Conservation (phyloP, 1,284 basidiomycete genomes). For the Papiliotrema laurentii region DNA sequence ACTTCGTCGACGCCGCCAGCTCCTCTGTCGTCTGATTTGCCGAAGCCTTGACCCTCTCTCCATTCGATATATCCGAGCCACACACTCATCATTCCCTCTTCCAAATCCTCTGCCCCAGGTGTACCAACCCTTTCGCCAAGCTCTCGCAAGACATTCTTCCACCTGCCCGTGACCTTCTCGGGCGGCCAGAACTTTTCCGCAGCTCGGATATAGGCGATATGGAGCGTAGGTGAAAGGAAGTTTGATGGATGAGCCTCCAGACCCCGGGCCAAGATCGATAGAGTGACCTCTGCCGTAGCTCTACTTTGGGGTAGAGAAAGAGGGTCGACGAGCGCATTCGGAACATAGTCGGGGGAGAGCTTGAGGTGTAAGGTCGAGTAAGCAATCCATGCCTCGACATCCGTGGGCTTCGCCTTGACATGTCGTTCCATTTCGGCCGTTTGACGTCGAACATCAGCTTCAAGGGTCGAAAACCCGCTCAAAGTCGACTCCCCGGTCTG, state of each 20-base stretch:
- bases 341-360: conserved; percentile 11
- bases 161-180: conserved; percentile 34
- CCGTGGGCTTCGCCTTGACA: conserved; percentile 21
- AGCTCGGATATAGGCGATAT: conserved; percentile 37
- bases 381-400: conserved; percentile 36
- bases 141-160: conserved; percentile 37
- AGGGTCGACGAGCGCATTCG: conserved; percentile 6
- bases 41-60: conserved; percentile 42
- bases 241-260: conserved; percentile 28
- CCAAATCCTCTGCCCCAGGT: conserved; percentile 4
- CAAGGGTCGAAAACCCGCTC: conserved; percentile 25
- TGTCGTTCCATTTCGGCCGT: conserved; percentile 33
- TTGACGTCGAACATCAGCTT: conserved; percentile 23
- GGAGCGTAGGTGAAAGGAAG: conserved; percentile 24
- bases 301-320: conserved; percentile 13
- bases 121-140: conserved; percentile 12
- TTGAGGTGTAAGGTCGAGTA: conserved; percentile 38
- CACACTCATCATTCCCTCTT: conserved; percentile 29
- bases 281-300: conserved; percentile 39
- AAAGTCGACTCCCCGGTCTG: conserved; percentile 16
- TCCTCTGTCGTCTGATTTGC: conserved; percentile 9
- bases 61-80: conserved; percentile 45
- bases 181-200: conserved; percentile 37
- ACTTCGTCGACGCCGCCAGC: conserved; percentile 40
- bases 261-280: conserved; percentile 39